Evolutionary conservation across 2,329 filamentous ascomycete species (phyloP).

Genomic region (Seiridium unicorne): DNA sequence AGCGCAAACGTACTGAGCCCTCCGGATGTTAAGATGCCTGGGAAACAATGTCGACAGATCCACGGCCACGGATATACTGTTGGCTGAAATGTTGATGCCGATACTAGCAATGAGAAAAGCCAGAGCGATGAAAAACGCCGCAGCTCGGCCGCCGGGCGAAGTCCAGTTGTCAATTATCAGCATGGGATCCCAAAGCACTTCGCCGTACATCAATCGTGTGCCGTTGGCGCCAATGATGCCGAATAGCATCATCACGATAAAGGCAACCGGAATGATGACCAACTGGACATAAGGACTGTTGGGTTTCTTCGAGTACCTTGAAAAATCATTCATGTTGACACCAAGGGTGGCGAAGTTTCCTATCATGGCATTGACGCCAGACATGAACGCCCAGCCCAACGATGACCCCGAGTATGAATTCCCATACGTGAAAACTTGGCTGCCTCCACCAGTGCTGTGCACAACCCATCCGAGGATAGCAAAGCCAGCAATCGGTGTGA

Average conservation of each 20-base stretch:
- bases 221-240: conserved; percentile 25
- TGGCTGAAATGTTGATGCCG: conserved; percentile 14
- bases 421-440: conserved; percentile 17
- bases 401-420: conserved; percentile 18
- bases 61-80: conserved; percentile 13
- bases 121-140: conserved; percentile 13
- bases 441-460: conserved; percentile 19
- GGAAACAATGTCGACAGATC: conserved; percentile 13
- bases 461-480: conserved; percentile 13
- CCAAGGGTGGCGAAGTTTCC: conserved; percentile 17
- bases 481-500: conserved; percentile 11
- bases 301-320: conserved; percentile 12
- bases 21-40: conserved; percentile 10
- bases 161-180: conserved; percentile 13
- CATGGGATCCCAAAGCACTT: conserved; percentile 13
- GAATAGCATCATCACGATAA: conserved; percentile 21
- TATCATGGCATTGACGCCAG: conserved; percentile 23
- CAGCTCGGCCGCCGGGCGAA: conserved; percentile 11
- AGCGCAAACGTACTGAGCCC: conserved; percentile 12
- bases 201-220: conserved; percentile 8
- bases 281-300: conserved; percentile 20
- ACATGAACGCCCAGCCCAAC: conserved; percentile 26
- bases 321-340: conserved; percentile 16
- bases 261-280: conserved; percentile 20
- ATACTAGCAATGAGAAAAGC: conserved; percentile 14